A percentile compares a stretch with the other conserved stretches of the same genome.
Conservation (phyloP, 1,139 yeast genomes). For the Pneumocystis wakefieldiae region DNA sequence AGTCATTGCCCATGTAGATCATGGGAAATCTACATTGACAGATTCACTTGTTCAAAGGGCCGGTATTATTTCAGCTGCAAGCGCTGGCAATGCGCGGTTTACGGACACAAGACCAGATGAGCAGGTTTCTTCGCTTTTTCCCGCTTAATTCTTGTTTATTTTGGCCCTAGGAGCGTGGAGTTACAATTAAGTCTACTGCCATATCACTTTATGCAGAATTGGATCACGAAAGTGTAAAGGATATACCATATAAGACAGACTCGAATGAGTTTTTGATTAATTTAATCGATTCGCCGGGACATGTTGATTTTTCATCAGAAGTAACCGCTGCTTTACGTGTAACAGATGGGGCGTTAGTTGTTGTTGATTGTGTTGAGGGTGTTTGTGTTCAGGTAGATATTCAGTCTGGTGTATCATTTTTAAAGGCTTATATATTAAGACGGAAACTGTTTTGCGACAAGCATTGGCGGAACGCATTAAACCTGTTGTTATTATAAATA, state of each 20-base stretch:
- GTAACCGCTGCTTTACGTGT: constrained; percentile 99
- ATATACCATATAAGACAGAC: constrained; percentile 84
- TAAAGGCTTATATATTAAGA: constrained; percentile 23
- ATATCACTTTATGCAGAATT: constrained; percentile 87
- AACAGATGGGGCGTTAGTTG: constrained; percentile 99
- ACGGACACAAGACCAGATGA: constrained; percentile 99
- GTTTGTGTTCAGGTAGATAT: constrained; percentile 69
- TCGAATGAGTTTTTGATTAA: constrained; percentile 93
- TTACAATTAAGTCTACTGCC: constrained; percentile 97
- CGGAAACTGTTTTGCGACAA: constrained; percentile 99
- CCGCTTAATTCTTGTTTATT: neutral
- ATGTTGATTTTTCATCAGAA: constrained; percentile 99
- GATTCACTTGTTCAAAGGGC: constrained; percentile 98
- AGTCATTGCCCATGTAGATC: constrained; percentile 99
- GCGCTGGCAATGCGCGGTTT: constrained; percentile 99
- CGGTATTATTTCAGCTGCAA: constrained; percentile 98
- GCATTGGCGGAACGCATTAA: constrained; percentile 98
- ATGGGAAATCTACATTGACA: constrained; percentile 98
- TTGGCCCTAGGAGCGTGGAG: constrained; percentile 68
- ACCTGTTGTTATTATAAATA: constrained; percentile 97
- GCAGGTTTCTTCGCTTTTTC: constrained; percentile 29
- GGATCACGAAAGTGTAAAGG: constrained; percentile 83
- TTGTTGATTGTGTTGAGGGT: constrained; percentile 98
- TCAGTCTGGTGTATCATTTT: neutral
- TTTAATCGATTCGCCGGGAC: constrained; percentile 99